Evolutionary conservation across 176 grass and related monocot species (phyloP), one percentile per base, ranked within the genome.

Genomic region (Zizania latifolia): DNA sequence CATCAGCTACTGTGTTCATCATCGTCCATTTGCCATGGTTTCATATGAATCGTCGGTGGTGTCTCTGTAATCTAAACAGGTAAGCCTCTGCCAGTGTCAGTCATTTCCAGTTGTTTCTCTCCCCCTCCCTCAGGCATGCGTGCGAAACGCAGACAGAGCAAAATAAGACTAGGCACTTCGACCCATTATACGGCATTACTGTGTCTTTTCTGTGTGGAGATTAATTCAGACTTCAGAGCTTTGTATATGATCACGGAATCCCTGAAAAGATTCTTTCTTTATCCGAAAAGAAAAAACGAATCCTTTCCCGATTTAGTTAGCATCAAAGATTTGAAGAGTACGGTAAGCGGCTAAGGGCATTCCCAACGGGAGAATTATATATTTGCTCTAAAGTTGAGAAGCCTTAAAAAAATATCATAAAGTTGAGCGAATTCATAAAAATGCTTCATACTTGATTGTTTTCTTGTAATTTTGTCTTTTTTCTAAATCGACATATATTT

Each of bases 51-150:
- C 60, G 68, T 78, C 80, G 75, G 61, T 68, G 6, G 48, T 59
- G 32, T 51, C 66, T 78, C 62, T 68, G 80, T 16, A 58, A 79
- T 62, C 26, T 19, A 78, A 68, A 66, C 80, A 79, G 15, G 58
- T 82, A 56, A 50, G 84, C 72, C 35, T 68, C 35, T 26, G 75
- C 28, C 26, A 30, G 34, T 58, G 75, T 77, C 78, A 61, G 81
- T 8, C 70, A 82, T 22, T 15, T 5, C 34, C 68, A 36, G 68
- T 16, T 76, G 43, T 77, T 78, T 78, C 22, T 29, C 43, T 14
- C 40, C 45, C 72, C 36, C 30, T 71, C 36, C 31, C 12, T 62
- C 85, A 55, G 46, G 68, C 79, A 70, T 72, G 73, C 79, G 54
- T 50, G 59, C 48, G 65, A 58, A 82, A 56, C 40, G 26, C 75